Evolutionary conservation across 805 yeast genomes (phyloP).

Genomic region (Limtongia smithiae): DNA sequence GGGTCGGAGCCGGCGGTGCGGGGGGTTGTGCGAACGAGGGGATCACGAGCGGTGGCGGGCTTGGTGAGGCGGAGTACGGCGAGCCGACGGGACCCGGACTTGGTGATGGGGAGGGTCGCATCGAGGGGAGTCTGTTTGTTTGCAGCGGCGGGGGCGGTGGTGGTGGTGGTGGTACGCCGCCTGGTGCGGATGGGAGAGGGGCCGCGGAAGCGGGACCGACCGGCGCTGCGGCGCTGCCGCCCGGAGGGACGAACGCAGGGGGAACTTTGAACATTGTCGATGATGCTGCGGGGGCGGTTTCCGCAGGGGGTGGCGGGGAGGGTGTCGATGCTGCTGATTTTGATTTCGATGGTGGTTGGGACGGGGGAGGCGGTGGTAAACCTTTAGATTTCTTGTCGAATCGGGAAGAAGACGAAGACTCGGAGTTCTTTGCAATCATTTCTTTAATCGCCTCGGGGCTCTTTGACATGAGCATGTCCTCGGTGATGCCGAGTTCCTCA

Average conservation of each 20-base stretch:
- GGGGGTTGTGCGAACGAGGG: background rate
- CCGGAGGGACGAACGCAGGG: slow-evolving; percentile 24
- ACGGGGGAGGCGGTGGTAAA: slow-evolving; percentile 29
- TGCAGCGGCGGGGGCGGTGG: slow-evolving; percentile 8
- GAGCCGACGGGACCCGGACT: slow-evolving; percentile 22
- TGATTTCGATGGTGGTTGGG: slow-evolving; percentile 16
- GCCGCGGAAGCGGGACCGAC: slow-evolving; percentile 26
- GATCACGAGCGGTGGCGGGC: slow-evolving; percentile 6
- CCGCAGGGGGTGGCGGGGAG: slow-evolving; percentile 26
- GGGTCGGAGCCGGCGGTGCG: background rate
- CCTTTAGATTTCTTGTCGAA: slow-evolving; percentile 30
- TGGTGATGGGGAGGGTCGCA: too few relatives aligned
- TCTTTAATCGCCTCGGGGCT: slow-evolving; percentile 78
- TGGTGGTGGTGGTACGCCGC: slow-evolving; percentile 32
- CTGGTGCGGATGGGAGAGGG: slow-evolving; percentile 27
- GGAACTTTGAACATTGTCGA: slow-evolving; percentile 27
- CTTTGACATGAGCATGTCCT: slow-evolving; percentile 78
- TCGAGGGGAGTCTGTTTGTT: too few relatives aligned
- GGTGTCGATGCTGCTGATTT: slow-evolving; percentile 33
- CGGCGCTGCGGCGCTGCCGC: slow-evolving; percentile 1
- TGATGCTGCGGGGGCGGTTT: slow-evolving; percentile 6
- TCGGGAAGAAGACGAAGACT: slow-evolving; percentile 55
- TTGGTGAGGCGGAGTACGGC: slow-evolving; percentile 9
- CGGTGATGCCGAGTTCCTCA: slow-evolving; percentile 74
- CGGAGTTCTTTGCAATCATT: slow-evolving; percentile 69